phyloP scores from a whole-genome alignment of 2,329 filamentous ascomycete species.

The Aciculosporium take region DNA sequence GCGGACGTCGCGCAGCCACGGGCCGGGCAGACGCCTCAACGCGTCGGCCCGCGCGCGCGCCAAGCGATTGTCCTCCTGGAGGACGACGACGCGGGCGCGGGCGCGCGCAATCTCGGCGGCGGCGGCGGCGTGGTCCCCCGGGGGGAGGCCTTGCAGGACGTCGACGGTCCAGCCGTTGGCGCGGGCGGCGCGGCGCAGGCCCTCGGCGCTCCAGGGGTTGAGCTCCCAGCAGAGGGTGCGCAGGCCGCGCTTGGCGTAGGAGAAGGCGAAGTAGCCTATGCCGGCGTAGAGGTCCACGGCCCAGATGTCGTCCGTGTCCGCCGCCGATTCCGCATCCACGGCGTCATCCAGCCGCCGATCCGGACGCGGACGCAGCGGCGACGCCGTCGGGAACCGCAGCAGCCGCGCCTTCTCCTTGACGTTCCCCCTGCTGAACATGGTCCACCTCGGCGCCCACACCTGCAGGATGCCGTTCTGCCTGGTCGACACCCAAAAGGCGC shows the following conservation, averaged over 20 bases:
- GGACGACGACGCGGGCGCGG: slow-evolving; percentile 46
- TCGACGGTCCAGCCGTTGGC: slow-evolving; percentile 52
- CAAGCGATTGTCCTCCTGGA: slow-evolving; percentile 51
- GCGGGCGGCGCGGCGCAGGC: slow-evolving; percentile 58
- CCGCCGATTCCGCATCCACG: background rate
- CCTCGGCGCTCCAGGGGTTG: slow-evolving; percentile 79
- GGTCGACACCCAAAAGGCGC: slow-evolving; percentile 65
- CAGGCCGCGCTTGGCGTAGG: slow-evolving; percentile 59
- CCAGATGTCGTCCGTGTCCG: slow-evolving; percentile 19
- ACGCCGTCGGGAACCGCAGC: slow-evolving; percentile 35
- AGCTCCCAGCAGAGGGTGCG: slow-evolving; percentile 78
- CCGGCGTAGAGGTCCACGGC: slow-evolving; percentile 80
- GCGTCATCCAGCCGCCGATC: background rate
- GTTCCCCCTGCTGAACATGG: slow-evolving; percentile 91
- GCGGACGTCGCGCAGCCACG: slow-evolving; percentile 20
- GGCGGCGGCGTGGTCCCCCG: slow-evolving; percentile 20
- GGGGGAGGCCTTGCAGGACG: slow-evolving; percentile 28
- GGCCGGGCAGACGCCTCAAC: slow-evolving; percentile 18
- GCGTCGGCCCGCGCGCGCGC: slow-evolving; percentile 30
- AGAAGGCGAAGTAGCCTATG: slow-evolving; percentile 88
- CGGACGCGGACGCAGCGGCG: too few species aligned
- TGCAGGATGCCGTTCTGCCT: slow-evolving; percentile 70
- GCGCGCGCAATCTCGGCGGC: slow-evolving; percentile 24
- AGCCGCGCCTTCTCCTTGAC: slow-evolving; percentile 76
- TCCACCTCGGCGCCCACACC: slow-evolving; percentile 77